Evolutionary conservation across 495 filamentous ascomycete species (phyloP).

Genomic region (Evernia prunastri): DNA sequence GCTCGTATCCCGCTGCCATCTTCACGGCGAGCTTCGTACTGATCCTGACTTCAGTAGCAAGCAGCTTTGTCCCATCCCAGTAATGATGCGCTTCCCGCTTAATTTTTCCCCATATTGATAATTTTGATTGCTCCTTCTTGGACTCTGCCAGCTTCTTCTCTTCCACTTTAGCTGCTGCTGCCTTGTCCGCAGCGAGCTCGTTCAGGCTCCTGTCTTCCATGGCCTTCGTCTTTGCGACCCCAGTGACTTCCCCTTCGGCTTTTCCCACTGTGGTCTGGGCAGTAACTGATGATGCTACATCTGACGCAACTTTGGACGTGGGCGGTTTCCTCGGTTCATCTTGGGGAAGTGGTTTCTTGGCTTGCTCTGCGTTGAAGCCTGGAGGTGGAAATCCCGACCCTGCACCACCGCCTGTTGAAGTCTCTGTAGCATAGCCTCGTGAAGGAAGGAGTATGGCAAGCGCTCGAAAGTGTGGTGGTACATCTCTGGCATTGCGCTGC

Average conservation of each 20-base stretch:
- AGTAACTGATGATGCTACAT: constrained; percentile 31
- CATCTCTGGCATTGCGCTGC: constrained; percentile 48
- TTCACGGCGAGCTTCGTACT: constrained; percentile 84
- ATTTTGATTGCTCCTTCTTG: constrained; percentile 76
- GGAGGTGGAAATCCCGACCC: constrained; percentile 67
- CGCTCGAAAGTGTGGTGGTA: constrained; percentile 56
- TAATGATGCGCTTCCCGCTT: constrained; percentile 91
- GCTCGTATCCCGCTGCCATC: constrained; percentile 97
- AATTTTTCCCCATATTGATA: constrained; percentile 84
- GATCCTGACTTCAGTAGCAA: constrained; percentile 88
- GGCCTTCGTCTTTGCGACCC: constrained; percentile 39
- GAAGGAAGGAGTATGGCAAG: constrained; percentile 60
- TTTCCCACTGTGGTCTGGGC: constrained; percentile 23
- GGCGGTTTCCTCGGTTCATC: constrained; percentile 31
- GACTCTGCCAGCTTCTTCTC: constrained; percentile 52
- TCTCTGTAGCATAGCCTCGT: constrained; percentile 65
- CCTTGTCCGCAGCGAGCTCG: constrained; percentile 44
- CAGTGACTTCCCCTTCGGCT: constrained; percentile 33
- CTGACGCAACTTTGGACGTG: constrained; percentile 28
- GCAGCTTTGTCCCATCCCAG: constrained; percentile 98
- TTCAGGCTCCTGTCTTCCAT: constrained; percentile 39
- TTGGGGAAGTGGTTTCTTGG: constrained; percentile 73
- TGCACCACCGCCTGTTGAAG: constrained; percentile 52
- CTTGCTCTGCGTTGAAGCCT: constrained; percentile 85
- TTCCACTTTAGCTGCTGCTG: constrained; percentile 35